Base-by-base conservation (phyloP, 2,329 filamentous ascomycete genomes). In the Microsporum audouinii region DNA sequence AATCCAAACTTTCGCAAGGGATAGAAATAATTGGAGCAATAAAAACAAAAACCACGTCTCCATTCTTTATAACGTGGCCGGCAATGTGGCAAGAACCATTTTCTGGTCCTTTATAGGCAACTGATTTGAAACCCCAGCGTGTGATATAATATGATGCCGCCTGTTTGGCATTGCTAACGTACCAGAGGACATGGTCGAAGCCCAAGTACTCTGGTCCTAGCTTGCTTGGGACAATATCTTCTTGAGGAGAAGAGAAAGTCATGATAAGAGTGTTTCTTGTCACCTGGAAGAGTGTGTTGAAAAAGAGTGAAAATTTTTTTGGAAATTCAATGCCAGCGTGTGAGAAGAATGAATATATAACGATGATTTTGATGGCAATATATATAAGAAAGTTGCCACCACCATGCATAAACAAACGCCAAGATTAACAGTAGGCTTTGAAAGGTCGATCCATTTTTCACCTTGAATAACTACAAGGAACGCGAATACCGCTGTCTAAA, bases 91-190 rank as follows among this genome's bases (percentile, higher is more conserved):
- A 83, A 60, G 86, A 90, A 62, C 90, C 89, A 0, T 89, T 96
- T 75, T 95, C 91, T 7, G 95, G 84, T 5, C 90, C 91, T 53
- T 82, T 82, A 75, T 95, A 95, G 63, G 90, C 91, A 62, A 95
- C 77, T 23, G 82, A 82, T 67, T 81, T 79, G 78, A 96, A 95
- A 60, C 89, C 90, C 77, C 95, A 88, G 65, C 89, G 87, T 17
- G 82, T 85, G 66, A 86, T 85, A 77, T 95, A 96, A 76, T 89
- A 95, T 7, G 87, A 83, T 27, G 91, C 90, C 3, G 89, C 88
- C 78, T 96, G 90, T 76, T 95, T 95, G 65, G 91, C 90, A 72
- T 96, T 96, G 70, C 90, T 90, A 38, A 96, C 91, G 79, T 89
- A 95, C 90, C 90, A 95, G 63, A 88, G 89, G 62, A 95, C 82